Evolutionary conservation across 2,329 filamentous ascomycete genomes (phyloP), one percentile per base, ranked within the genome.

Genomic region (Ophiostoma piceae): DNA sequence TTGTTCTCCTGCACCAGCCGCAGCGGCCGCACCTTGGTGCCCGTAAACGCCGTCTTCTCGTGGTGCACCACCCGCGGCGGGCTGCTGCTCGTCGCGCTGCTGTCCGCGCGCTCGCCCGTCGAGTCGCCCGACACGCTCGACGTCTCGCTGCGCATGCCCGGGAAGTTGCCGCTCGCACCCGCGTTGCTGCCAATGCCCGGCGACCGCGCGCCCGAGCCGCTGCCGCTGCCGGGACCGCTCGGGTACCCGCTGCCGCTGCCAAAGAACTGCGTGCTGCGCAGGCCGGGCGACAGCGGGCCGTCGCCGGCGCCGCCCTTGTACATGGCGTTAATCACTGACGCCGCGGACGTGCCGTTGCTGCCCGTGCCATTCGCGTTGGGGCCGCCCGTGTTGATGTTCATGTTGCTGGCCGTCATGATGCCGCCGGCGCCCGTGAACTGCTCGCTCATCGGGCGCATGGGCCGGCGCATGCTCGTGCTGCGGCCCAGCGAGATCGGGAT

Each of bases 241-340:
- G 47, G n/a, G 22, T 47, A 41, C 67, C 67, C 32, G 32, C 35
- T 43, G 26, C 66, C 66, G 47, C 51, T 65, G 68, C 66, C 91
- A 80, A 90, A 90, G 41, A 87, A 87, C 76, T 87, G 83, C 72
- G 86, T 86, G 77, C 85, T 82, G 72, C 89, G 80, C 75, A 88
- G 80, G 3, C 85, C 81, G 64, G 87, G 84, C 29, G 88, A 90
- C 62, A 86, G 82, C 9, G 88, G 85, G 3, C 87, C 85, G 29
- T 90, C 89, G 11, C 88, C 86, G 7, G 69, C 64, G 37, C 39
- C 66, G 16, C 90, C 90, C 76, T 89, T 90, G 81, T 96, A 96
- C 91, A 97, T 96, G 79, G 94, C 93, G 75, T 92, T 92, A 67
- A 97, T 90, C 39, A 96, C 86, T 71, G 85, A 87, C 8, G 91